Conservation (phyloP, 108 stramenopile species). For the Cylindrotheca closterium region DNA sequence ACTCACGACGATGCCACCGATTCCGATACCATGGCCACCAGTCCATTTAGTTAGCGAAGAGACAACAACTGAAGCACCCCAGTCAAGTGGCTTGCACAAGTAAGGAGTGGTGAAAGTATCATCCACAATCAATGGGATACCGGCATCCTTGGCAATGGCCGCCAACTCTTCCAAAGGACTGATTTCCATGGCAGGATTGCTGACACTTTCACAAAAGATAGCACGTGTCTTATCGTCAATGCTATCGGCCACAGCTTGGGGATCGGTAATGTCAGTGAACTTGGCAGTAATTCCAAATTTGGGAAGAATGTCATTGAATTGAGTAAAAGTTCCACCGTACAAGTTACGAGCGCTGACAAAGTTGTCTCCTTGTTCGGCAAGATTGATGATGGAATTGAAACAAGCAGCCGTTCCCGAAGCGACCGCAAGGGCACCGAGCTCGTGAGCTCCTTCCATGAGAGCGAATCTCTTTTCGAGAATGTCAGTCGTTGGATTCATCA, state of each 20-base stretch:
- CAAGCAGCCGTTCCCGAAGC: slow-evolving; percentile 70
- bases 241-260: slow-evolving; percentile 37
- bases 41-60: slow-evolving; percentile 89
- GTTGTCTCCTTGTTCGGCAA: slow-evolving; percentile 84
- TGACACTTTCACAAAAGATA: slow-evolving; percentile 70
- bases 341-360: slow-evolving; percentile 64
- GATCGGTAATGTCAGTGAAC: slow-evolving; percentile 75
- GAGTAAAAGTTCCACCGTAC: slow-evolving; percentile 75
- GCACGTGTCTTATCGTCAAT: slow-evolving; percentile 86
- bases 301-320: slow-evolving; percentile 70
- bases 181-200: slow-evolving; percentile 75
- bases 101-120: slow-evolving; percentile 83
- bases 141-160: slow-evolving; percentile 49
- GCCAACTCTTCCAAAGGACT: slow-evolving; percentile 68
- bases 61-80: slow-evolving; percentile 82
- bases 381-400: slow-evolving; percentile 71
- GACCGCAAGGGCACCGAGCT: slow-evolving; percentile 51
- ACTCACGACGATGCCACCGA: slow-evolving; percentile 78
- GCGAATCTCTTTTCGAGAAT: slow-evolving; percentile 73
- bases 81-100: slow-evolving; percentile 80
- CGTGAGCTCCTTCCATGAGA: slow-evolving; percentile 67
- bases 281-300: slow-evolving; percentile 74
- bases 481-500: slow-evolving; percentile 71
- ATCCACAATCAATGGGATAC: slow-evolving; percentile 87
- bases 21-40: slow-evolving; percentile 59